phyloP scores from a whole-genome alignment of 345 rosid genomes.

The Dovyalis caffra region DNA sequence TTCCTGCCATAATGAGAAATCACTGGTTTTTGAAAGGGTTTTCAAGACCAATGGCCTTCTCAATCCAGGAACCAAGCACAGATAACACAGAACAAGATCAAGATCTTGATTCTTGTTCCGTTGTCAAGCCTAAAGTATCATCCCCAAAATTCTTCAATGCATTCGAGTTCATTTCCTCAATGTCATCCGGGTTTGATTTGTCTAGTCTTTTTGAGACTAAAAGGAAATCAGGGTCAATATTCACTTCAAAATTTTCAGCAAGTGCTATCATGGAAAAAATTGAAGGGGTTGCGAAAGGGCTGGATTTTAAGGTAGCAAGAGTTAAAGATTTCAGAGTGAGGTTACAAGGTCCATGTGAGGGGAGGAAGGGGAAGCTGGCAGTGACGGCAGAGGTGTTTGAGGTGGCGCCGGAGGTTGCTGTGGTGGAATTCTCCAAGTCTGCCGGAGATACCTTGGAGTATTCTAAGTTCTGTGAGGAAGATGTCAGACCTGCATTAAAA shows the following conservation, averaged over 20 bases:
- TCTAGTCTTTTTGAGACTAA: constrained; percentile 25
- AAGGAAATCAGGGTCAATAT: constrained; percentile 21
- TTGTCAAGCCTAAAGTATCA: background rate
- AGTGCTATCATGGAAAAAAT: constrained; percentile 18
- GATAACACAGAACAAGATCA: constrained; percentile 7
- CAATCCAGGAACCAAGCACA: constrained; percentile 18
- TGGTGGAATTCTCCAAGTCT: constrained; percentile 45
- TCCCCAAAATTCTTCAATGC: constrained; percentile 35
- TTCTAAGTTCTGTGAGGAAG: constrained; percentile 27
- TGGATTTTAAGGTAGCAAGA: constrained; percentile 17
- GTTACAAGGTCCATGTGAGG: constrained; percentile 18
- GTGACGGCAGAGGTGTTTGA: constrained; percentile 38
- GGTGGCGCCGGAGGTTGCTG: constrained; percentile 37
- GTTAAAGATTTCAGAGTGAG: constrained; percentile 27
- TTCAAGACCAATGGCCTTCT: constrained; percentile 27
- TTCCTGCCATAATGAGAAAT: background rate
- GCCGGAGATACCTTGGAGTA: constrained; percentile 37
- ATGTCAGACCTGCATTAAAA: constrained; percentile 31
- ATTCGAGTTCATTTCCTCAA: constrained; percentile 33
- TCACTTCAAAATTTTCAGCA: constrained; percentile 29
- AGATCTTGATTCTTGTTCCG: background rate
- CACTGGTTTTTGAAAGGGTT: constrained; percentile 35
- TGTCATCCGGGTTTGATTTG: constrained; percentile 35
- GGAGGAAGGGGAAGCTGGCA: constrained; percentile 28
- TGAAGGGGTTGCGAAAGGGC: constrained; percentile 22